These are phyloP conservation scores for Brettanomyces bruxellensis DNA, from an alignment of 805 yeast species.

Conservation along the genomic window DNA sequence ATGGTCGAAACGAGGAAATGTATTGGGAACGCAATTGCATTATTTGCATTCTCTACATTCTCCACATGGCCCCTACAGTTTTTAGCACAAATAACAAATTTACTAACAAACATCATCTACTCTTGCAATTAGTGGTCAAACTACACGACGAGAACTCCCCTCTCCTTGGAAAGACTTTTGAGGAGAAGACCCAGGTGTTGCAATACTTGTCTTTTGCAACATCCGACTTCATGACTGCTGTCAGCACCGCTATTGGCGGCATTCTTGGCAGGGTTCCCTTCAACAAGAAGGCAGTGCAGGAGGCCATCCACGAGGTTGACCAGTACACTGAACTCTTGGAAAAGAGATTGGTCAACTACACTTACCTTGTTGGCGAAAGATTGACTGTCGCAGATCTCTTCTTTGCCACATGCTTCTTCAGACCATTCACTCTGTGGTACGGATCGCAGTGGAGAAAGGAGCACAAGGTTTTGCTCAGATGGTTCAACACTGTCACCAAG, in stretches of 20 bases:
- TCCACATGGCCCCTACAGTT: background rate
- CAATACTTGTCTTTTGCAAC: conserved; percentile 75
- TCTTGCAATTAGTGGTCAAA: conserved; percentile 30
- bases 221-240: conserved; percentile 47
- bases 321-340: conserved; percentile 38
- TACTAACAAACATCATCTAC: conserved; percentile 11
- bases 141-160: conserved; percentile 33
- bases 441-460: conserved; percentile 42
- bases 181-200: conserved; percentile 57
- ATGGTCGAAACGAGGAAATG: background rate
- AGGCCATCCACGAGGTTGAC: conserved; percentile 27
- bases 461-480: conserved; percentile 43
- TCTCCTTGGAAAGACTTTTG: conserved; percentile 51
- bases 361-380: conserved; percentile 41
- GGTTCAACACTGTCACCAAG: conserved; percentile 40
- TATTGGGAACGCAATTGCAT: too few species aligned
- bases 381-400: conserved; percentile 36
- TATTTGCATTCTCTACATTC: background rate
- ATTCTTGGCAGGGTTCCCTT: conserved; percentile 58
- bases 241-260: conserved; percentile 47
- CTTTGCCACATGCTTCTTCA: conserved; percentile 33
- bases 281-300: conserved; percentile 55
- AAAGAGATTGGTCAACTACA: conserved; percentile 38
- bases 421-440: conserved; percentile 38
- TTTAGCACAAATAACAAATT: background rate